Evolutionary conservation across 805 yeast species (phyloP).

Genomic region (Kodamaea kakaduensis): DNA sequence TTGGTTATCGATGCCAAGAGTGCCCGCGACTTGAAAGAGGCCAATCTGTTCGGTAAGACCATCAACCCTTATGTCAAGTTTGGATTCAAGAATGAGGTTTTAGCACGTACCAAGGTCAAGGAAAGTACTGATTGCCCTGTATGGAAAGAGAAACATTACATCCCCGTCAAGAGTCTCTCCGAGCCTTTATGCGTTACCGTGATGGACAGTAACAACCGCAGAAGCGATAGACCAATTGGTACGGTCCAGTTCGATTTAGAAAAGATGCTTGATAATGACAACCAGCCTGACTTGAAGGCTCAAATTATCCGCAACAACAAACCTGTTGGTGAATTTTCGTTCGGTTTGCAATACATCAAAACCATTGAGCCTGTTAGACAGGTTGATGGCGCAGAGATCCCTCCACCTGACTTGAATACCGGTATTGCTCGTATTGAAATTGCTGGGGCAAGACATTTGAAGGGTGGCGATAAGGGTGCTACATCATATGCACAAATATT

Average conservation of each 20-base stretch:
- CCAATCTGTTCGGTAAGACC: slow-evolving; percentile 68
- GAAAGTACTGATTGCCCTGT: slow-evolving; percentile 66
- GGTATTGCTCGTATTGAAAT: slow-evolving; percentile 79
- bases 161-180: slow-evolving; percentile 68
- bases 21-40: slow-evolving; percentile 67
- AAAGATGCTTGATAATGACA: slow-evolving; percentile 50
- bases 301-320: slow-evolving; percentile 77
- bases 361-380: slow-evolving; percentile 57
- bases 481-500: slow-evolving; percentile 69
- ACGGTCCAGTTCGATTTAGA: slow-evolving; percentile 70
- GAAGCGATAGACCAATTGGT: slow-evolving; percentile 81
- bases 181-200: slow-evolving; percentile 76
- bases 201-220: slow-evolving; percentile 72
- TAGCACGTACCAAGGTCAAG: slow-evolving; percentile 68
- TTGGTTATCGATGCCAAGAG: slow-evolving; percentile 62
- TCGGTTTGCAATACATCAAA: slow-evolving; percentile 73
- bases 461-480: slow-evolving; percentile 40
- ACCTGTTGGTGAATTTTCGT: slow-evolving; percentile 69
- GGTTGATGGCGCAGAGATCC: slow-evolving; percentile 78
- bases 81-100: slow-evolving; percentile 53
- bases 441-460: slow-evolving; percentile 56
- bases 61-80: slow-evolving; percentile 86
- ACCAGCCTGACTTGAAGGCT: slow-evolving; percentile 46
- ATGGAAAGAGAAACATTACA: slow-evolving; percentile 76
- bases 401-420: slow-evolving; percentile 90